Evolutionary conservation across 768 basidiomycete genomes (phyloP), one percentile per base, ranked within the genome.

Genomic region (Gautieria morchelliformis): DNA sequence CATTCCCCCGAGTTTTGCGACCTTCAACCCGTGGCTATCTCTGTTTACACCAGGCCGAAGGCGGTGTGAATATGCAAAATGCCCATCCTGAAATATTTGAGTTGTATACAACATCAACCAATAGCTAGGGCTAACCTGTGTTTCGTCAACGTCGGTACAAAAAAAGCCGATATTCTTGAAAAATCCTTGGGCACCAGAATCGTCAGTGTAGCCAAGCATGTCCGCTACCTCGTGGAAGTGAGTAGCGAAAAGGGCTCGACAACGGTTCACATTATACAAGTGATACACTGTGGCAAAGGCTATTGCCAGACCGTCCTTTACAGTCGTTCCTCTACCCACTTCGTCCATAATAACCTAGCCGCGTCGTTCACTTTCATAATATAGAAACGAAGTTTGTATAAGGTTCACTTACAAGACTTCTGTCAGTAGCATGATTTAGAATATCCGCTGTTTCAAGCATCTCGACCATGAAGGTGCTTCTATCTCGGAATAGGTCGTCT

Each of bases 381-480:
- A 39, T 15, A 24, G 37, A 50, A 12, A 27, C 20, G 17, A 35
- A 48, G 52, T 17, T 27, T 32, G 37, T 24, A 19, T 50, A 51
- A 33, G 59, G 0, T 19, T 24, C 12, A 71, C 83, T 61, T 63
- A 92, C 94, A 55, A 99, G 75, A 60, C 93, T 96, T 56, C 75
- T 79, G 2, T 80, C 71, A 8, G 93, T 96, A 3, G 96, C 93
- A 20, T 84, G 81, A 22, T 79, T 76, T 19, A 99, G 77, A 58
- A 99, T 97, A 47, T 93, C 86, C 1, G 92, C 87, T 1, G 94
- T 92, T 71, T 97, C 95, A 33, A 90, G 75, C 90, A 93, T 93
- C 71, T 94, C 92, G n/a, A 94, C 87, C 92, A 97, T 96, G 69
- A 97, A 99, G 0, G 95, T 98, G 64, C 91, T 94, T 58, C 91